Conservation (phyloP, 345 rosid genomes). For the Pistacia atlantica region DNA sequence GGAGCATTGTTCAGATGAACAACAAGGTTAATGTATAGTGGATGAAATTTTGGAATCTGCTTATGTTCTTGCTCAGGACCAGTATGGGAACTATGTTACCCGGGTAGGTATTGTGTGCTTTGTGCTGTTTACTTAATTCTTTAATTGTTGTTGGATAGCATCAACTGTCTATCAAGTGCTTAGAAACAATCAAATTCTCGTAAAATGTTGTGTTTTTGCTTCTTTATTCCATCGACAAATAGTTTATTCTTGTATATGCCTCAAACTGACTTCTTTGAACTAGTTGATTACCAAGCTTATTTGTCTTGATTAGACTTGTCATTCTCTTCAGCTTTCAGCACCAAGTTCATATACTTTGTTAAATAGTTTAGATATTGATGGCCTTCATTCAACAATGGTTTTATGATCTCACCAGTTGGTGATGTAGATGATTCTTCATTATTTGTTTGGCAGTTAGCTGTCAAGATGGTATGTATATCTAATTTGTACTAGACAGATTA, state of each 20-base stretch:
- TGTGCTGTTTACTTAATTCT: slow-evolving; percentile 11
- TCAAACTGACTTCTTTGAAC: background rate
- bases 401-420: too few relatives aligned
- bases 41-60: slow-evolving; percentile 93
- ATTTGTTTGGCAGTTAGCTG: background rate
- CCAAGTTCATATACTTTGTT: background rate
- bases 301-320: background rate
- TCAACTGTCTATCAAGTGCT: slow-evolving; percentile 3
- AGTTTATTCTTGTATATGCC: background rate
- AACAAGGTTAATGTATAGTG: slow-evolving; percentile 74
- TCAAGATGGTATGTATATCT: background rate
- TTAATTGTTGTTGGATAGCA: background rate
- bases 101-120: slow-evolving; percentile 56
- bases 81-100: slow-evolving; percentile 96
- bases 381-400: too few relatives aligned
- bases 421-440: background rate
- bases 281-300: background rate
- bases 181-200: background rate
- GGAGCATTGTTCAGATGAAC: slow-evolving; percentile 87
- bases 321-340: background rate
- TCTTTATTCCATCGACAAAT: background rate
- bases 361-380: too few relatives aligned
- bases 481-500: background rate
- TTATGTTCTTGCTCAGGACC: slow-evolving; percentile 84
- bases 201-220: background rate